Base-by-base conservation (phyloP, 139 green algal species). In the Chlamydomonas sphaeroides region DNA sequence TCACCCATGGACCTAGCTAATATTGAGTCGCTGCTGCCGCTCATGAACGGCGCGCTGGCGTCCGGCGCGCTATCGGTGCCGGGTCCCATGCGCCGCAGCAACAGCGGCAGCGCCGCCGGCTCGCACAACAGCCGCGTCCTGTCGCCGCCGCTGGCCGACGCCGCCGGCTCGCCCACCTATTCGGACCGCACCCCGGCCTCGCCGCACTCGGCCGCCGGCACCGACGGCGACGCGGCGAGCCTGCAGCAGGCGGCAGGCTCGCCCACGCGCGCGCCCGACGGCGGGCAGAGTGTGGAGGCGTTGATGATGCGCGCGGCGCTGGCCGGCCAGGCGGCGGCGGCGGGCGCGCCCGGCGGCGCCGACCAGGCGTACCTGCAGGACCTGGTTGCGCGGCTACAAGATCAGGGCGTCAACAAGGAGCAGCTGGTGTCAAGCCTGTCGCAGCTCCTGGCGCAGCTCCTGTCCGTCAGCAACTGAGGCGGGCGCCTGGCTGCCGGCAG, bases 361-460 rank as follows among this genome's bases (percentile, higher is more conserved):
- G 42, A 75, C 63, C 65, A 70, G 35, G 49, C 48, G 5, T 67
- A 67, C 26, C 36, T 84, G 48, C 28, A 42, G 4, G 35, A 66
- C 36, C 49, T 84, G 65, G 65, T 84, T 0, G 48, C 77, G 0
- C 65, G 35, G 2, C 77, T 84, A 10, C 77, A 84, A 35, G 77
- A 84, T 35, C 77, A 84, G 48, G 77, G 77, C 3, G 65, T 84
- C 2, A 84, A 84, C 48, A 86, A 84, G 66, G 79, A 89, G 53
- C 71, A 89, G 66, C 85, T 89, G 30, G 85, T 89, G 56, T 65
- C 53, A 20, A 84, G 71, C 18, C 66, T 89, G 59, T 86, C 79
- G 1, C 85, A 89, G 72, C 79, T 89, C 38, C 79, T 89, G 42
- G 85, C 79, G 33, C 85, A 89, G 66, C 85, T 89, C 35, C 79